A percentile compares a stretch with the other conserved stretches of the same genome.
Evolutionary conservation across 371 early-diverging fungal genomes (phyloP).

Genomic region (Apophysomyces sp.): DNA sequence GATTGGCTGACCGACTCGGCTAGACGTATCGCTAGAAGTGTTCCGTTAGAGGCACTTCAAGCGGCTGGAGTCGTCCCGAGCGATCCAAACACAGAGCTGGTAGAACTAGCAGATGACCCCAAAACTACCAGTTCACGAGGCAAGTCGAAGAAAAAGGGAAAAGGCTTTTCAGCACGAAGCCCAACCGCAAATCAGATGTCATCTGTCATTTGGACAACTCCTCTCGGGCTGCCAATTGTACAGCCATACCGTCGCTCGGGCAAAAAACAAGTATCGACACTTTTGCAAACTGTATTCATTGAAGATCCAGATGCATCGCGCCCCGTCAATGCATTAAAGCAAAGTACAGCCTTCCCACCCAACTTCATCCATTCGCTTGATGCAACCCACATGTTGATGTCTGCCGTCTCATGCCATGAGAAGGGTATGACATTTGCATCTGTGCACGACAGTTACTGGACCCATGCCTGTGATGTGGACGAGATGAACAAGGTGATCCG

Average conservation of each 20-base stretch:
- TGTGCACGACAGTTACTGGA: slow-evolving; percentile 99
- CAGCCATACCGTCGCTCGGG: slow-evolving; percentile 91
- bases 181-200: slow-evolving; percentile 68
- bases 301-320: slow-evolving; percentile 68
- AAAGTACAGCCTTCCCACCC: slow-evolving; percentile 96
- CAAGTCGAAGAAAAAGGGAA: slow-evolving; percentile 6
- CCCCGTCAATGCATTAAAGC: slow-evolving; percentile 90
- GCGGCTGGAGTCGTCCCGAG: slow-evolving; percentile 36
- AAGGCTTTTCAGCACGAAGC: slow-evolving; percentile 48
- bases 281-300: slow-evolving; percentile 80
- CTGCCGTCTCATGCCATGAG: slow-evolving; percentile 84
- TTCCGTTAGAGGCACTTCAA: slow-evolving; percentile 63
- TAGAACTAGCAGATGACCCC: not conserved
- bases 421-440: slow-evolving; percentile 87
- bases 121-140: not conserved
- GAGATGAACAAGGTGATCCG: slow-evolving; percentile 84
- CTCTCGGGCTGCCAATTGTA: slow-evolving; percentile 91
- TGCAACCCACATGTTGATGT: slow-evolving; percentile 97
- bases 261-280: slow-evolving; percentile 67
- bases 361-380: slow-evolving; percentile 98
- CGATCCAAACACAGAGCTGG: not conserved
- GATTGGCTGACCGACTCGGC: slow-evolving; percentile 94
- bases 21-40: slow-evolving; percentile 76
- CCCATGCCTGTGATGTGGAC: slow-evolving; percentile 93
- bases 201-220: slow-evolving; percentile 96